Evolutionary conservation across 345 rosid genomes (phyloP).

Genomic region (Eucalyptus globulus): DNA sequence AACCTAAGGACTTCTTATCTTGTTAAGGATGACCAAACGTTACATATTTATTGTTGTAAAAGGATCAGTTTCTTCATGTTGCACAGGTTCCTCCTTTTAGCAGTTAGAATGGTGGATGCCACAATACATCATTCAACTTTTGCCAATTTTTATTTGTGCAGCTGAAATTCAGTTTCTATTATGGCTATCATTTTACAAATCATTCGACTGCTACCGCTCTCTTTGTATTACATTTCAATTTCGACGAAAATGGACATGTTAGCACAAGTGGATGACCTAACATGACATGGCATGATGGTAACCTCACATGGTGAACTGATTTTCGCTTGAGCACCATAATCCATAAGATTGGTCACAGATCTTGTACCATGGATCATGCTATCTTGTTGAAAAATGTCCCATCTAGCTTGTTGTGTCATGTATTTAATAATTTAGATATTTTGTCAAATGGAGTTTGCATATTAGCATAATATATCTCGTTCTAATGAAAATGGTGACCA

Average conservation of each 20-base stretch:
- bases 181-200: neutral
- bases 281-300: neutral
- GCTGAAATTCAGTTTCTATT: neutral
- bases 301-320: neutral
- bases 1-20: neutral
- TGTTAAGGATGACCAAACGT: neutral
- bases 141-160: neutral
- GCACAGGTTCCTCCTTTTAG: neutral
- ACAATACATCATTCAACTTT: neutral
- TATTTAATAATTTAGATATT: neutral
- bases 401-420: neutral
- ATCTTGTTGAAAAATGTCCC: neutral
- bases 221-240: neutral
- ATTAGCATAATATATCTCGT: neutral
- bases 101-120: neutral
- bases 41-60: neutral
- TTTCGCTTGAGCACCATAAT: neutral
- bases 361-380: neutral
- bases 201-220: neutral
- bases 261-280: neutral
- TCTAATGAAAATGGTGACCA: neutral
- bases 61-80: neutral
- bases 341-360: neutral
- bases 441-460: neutral
- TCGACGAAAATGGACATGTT: neutral